A percentile compares a stretch with the other conserved stretches of the same genome.
Conservation (phyloP, 2,329 filamentous ascomycete species). For the Neodidymelliopsis sp. region DNA sequence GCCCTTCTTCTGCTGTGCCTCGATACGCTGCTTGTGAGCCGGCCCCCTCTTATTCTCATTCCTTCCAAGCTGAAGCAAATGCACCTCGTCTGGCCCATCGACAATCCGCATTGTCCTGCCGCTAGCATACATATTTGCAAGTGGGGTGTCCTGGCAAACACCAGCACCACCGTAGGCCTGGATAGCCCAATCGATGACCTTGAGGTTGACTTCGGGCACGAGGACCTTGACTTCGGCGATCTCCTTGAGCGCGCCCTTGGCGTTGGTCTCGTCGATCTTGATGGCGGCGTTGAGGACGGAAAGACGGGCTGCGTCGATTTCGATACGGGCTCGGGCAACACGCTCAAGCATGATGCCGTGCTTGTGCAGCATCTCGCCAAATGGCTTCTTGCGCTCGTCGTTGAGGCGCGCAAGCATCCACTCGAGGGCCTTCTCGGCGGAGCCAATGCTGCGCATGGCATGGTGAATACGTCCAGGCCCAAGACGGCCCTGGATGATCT, state of each 20-base stretch:
- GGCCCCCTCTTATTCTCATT: conserved; percentile 78
- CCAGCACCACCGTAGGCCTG: conserved; percentile 92
- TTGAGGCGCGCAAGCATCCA: conserved; percentile 96
- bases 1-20: conserved; percentile 69
- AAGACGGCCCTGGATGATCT: conserved; percentile 97
- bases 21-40: conserved; percentile 67
- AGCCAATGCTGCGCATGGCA: conserved; percentile 93
- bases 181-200: conserved; percentile 91
- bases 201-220: conserved; percentile 80
- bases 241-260: conserved; percentile 89
- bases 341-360: conserved; percentile 96
- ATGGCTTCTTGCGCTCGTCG: conserved; percentile 87
- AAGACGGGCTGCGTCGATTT: conserved; percentile 91
- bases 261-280: conserved; percentile 88
- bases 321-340: conserved; percentile 89
- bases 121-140: conserved; percentile 77
- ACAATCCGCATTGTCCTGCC: conserved; percentile 85
- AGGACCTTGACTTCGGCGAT: conserved; percentile 96
- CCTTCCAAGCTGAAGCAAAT: conserved; percentile 73
- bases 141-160: conserved; percentile 91
- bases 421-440: conserved; percentile 88
- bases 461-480: conserved; percentile 97
- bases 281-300: conserved; percentile 93
- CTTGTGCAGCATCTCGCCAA: conserved; percentile 83
- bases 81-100: conserved; percentile 97